Conservation (phyloP, 495 filamentous ascomycete genomes). For the Podospora australis region DNA sequence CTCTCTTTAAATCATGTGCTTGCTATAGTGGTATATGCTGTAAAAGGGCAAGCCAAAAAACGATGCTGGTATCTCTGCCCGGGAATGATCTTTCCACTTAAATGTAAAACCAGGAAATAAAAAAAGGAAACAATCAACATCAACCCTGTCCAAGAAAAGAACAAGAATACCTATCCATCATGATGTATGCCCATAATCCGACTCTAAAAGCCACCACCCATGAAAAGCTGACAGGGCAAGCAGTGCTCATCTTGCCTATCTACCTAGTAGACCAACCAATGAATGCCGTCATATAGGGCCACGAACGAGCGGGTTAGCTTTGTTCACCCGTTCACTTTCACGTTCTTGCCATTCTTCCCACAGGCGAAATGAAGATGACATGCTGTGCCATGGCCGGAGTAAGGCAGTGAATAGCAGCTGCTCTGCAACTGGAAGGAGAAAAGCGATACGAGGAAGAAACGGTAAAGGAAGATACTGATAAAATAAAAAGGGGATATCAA, state of each 20-base stretch:
- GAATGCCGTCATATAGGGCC: too few relatives aligned
- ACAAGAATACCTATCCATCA: neutral
- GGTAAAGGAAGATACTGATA: neutral
- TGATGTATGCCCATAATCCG: neutral
- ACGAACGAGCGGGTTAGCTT: too few relatives aligned
- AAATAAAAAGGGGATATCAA: neutral
- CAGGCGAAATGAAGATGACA: too few relatives aligned
- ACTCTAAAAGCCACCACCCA: neutral
- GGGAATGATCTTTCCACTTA: neutral
- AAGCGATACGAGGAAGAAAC: neutral
- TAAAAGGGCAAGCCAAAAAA: neutral
- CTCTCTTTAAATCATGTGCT: neutral
- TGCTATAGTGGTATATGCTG: conserved; percentile 9
- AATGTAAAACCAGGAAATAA: neutral
- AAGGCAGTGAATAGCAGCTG: too few relatives aligned
- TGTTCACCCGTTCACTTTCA: too few relatives aligned
- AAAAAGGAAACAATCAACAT: neutral
- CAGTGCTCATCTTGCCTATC: too few relatives aligned
- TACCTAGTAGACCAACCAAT: too few relatives aligned
- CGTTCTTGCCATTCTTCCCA: too few relatives aligned
- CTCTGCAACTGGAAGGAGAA: neutral
- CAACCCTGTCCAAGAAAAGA: too few relatives aligned
- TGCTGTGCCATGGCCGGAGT: too few relatives aligned
- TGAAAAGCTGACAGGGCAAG: too few relatives aligned
- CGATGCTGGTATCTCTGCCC: neutral